Evolutionary conservation across 768 basidiomycete genomes (phyloP).

Genomic region (Trametes cinnabarina): DNA sequence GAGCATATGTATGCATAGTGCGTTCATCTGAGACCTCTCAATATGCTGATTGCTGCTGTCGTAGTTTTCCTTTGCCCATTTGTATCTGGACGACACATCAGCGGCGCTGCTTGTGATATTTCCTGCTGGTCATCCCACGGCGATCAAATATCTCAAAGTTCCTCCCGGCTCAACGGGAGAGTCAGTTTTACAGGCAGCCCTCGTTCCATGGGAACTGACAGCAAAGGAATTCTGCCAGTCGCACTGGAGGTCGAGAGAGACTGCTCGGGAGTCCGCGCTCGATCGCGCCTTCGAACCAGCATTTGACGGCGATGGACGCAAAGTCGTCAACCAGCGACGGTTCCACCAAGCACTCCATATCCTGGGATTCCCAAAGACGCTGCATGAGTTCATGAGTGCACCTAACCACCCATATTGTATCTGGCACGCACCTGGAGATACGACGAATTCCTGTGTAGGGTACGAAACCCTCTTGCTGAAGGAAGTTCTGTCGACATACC

Average conservation of each 20-base stretch:
- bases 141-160: constrained; percentile 42
- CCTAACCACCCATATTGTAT: constrained; percentile 43
- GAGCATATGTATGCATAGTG: constrained; percentile 42
- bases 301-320: neutral
- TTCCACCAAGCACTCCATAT: constrained; percentile 41
- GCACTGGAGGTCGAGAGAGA: constrained; percentile 21
- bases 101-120: constrained; percentile 60
- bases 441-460: constrained; percentile 28
- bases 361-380: constrained; percentile 42
- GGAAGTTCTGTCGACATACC: constrained; percentile 43
- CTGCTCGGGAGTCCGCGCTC: constrained; percentile 5
- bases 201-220: constrained; percentile 48
- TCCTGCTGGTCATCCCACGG: constrained; percentile 34
- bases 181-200: constrained; percentile 39
- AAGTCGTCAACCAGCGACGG: constrained; percentile 6
- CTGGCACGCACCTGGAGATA: constrained; percentile 43
- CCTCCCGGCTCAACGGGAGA: constrained; percentile 35
- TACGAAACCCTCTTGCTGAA: constrained; percentile 46
- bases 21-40: neutral
- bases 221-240: constrained; percentile 31
- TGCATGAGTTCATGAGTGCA: constrained; percentile 47
- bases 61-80: constrained; percentile 51
- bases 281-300: constrained; percentile 20
- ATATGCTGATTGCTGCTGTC: neutral
- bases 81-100: constrained; percentile 45